Percentiles rank a stretch among this genome's conserved stretches.
Evolutionary conservation across 129 eudicot species (phyloP).

Genomic region (Calendula officinalis): DNA sequence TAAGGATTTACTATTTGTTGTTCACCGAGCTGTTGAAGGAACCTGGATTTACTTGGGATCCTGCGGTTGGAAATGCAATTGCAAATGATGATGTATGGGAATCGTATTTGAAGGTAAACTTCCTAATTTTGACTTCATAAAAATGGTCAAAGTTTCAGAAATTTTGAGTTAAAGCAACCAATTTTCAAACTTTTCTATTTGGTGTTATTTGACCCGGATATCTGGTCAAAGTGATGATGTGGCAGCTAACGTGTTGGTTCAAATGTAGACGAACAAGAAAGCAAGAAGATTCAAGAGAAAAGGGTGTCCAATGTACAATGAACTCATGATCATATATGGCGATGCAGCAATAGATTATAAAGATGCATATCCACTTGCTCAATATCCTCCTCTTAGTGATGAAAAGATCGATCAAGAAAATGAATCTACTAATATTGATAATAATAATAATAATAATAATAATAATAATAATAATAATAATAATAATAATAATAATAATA

Average conservation of each 20-base stretch:
- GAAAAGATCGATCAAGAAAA: conserved; percentile 24
- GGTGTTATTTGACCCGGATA: not conserved
- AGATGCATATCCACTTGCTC: conserved; percentile 35
- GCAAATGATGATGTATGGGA: conserved; percentile 34
- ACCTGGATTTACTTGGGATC: conserved; percentile 37
- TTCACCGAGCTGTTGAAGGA: conserved; percentile 28
- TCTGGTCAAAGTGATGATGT: not conserved
- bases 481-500: conserved; percentile 11
- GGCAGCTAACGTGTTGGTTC: conserved; percentile 18
- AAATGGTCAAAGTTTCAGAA: not conserved
- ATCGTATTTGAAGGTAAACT: conserved; percentile 33
- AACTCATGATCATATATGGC: conserved; percentile 25
- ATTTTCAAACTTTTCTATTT: not conserved
- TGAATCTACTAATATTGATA: conserved; percentile 33
- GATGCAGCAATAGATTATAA: conserved; percentile 16
- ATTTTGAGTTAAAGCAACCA: not conserved
- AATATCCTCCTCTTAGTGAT: conserved; percentile 24
- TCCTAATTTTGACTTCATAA: not conserved
- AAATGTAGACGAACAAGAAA: conserved; percentile 30
- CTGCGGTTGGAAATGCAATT: conserved; percentile 18
- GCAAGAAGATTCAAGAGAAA: conserved; percentile 37
- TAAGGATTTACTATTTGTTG: conserved; percentile 27
- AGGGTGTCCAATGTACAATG: conserved; percentile 37
- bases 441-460: not conserved
- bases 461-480: conserved; percentile 1